These are phyloP conservation scores for Aquilaria agallochum DNA, from an alignment of 441 rosid genomes.

Conservation along the genomic window DNA sequence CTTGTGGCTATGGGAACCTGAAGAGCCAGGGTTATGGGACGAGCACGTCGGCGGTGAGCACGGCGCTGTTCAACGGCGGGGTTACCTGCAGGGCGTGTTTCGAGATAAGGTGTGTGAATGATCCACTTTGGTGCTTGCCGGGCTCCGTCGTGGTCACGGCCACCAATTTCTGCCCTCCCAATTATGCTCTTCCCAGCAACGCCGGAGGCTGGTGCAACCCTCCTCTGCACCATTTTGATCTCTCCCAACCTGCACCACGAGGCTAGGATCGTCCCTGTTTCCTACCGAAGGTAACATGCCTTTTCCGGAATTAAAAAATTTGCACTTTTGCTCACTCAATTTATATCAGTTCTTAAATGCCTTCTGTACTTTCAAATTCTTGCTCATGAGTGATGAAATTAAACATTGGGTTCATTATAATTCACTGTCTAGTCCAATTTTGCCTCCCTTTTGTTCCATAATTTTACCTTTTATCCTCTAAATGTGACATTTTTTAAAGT, in stretches of 20 bases:
- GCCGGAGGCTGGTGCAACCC: constrained; percentile 73
- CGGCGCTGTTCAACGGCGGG: constrained; percentile 37
- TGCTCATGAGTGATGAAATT: too few species aligned
- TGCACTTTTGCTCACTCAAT: too few species aligned
- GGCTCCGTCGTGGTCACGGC: constrained; percentile 46
- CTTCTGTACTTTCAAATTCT: too few species aligned
- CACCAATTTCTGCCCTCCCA: constrained; percentile 64
- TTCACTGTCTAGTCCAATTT: neutral
- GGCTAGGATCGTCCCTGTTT: constrained; percentile 57
- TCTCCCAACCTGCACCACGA: constrained; percentile 51
- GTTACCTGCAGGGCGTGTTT: constrained; percentile 40
- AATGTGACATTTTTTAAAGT: too few species aligned
- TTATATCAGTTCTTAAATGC: too few species aligned
- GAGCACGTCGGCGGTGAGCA: constrained; percentile 38
- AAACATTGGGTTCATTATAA: neutral
- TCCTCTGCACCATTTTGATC: constrained; percentile 57
- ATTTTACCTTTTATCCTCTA: neutral
- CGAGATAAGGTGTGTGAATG: constrained; percentile 34
- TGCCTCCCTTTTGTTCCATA: neutral
- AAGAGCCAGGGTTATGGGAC: constrained; percentile 43
- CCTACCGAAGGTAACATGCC: constrained; percentile 40
- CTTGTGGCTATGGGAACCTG: constrained; percentile 43
- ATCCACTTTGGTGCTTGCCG: constrained; percentile 31
- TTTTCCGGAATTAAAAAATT: too few species aligned
- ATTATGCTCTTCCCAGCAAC: constrained; percentile 41